Evolutionary conservation across 768 basidiomycete species (phyloP), one percentile per base, ranked within the genome.

Genomic region (Suillus subalutaceus): DNA sequence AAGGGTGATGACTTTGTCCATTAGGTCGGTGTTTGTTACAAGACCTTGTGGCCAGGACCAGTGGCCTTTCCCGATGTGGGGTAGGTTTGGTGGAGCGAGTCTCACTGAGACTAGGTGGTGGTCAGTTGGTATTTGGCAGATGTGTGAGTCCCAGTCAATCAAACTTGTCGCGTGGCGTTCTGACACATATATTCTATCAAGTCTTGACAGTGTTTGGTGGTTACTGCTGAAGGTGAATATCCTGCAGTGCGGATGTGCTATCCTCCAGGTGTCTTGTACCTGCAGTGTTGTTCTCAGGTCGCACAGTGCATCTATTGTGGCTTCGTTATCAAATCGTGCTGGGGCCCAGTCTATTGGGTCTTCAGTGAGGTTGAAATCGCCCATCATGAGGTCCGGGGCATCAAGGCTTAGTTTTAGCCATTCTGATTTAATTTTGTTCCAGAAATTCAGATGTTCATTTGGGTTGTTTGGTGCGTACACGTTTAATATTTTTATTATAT

Each of bases 221-320:
- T 62, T 62, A 4, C 61, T 41, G 7, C 18, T 62, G 26, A 62
- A 46, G 2, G 35, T 62, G 7, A 43, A 62, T 1, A 8, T 8
- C 2, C 8, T 6, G 12, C 6, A 1, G n/a, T 40, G 7, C 0
- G 43, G 43, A 43, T 62, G 1, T 0, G 1, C 9, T 0, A 13
- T 40, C 26, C 41, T 26, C 61, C 61, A 62, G 0, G 13, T 4
- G 26, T 62, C 61, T 1, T 46, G 35, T 13, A 62, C 0, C 4
- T 32, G 20, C 2, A 62, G 15, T 8, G 61, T 23, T 7, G 3
- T 9, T 18, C 44, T 46, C 20, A 46, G 9, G 8, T 68, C 59
- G 1, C 44, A 7, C 20, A 46, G 20, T 0, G 44, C 9, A 0
- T 46, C 20, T 8, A 46, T 46, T 20, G 44, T 0, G 0, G 4